Evolutionary conservation across 176 grass and related monocot species (phyloP), one percentile per base, ranked within the genome.

Genomic region (Zea mays): DNA sequence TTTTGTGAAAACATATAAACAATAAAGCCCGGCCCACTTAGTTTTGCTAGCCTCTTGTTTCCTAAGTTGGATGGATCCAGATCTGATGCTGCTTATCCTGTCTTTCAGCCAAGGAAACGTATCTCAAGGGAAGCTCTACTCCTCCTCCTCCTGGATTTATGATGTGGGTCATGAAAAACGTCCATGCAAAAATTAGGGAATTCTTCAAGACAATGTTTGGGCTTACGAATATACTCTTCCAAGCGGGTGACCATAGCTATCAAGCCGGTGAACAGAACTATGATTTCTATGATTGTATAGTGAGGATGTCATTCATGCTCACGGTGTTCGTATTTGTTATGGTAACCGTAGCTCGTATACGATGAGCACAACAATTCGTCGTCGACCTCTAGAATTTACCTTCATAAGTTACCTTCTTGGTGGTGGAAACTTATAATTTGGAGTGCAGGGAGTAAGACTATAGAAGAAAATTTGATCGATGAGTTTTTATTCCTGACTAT

Each of bases 291-390:
- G 59, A 88, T 49, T 84, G 89, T 62, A 37, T 77, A 20, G 81
- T 93, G 84, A 90, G 81, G 20, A 85, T 92, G 49, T 93, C 90
- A 10, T 90, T 97, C 73, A 83, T 97, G 90, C 88, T 97, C 34
- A 83, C 88, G 1, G 88, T 97, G 11, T 80, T 93, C 5, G 84
- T 97, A 60, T 97, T 97, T 79, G 83, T 97, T 4, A 84, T 97
- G 51, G 88, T 97, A 33, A 88, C 91, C 14, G 34, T 90, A 54
- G 88, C 85, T 57, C 96, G 92, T 71, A 72, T 99, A 38, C 63
- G 66, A 16, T 88, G 69, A 81, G 56, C 76, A 65, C 65, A 72
- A 76, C 44, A 84, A 92, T 77, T 88, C 35, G n/a, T n/a, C n/a
- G n/a, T n/a, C n/a, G n/a, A n/a, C n/a, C n/a, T n/a, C n/a, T n/a